These are phyloP conservation scores for Mycena sanguinolenta DNA, from an alignment of 768 basidiomycete genomes.

Conservation along the genomic window DNA sequence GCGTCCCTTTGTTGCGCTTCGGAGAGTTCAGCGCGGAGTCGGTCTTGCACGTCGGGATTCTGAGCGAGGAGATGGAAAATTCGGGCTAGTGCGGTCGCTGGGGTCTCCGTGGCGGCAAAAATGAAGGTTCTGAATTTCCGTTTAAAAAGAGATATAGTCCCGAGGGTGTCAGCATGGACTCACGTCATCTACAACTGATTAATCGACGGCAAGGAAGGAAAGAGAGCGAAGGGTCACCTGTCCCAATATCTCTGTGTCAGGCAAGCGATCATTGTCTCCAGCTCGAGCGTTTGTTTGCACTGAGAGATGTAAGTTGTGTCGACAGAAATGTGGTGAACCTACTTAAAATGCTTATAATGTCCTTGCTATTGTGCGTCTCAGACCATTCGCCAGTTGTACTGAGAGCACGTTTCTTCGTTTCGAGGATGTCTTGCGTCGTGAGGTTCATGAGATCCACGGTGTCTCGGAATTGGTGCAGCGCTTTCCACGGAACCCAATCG, in stretches of 20 bases:
- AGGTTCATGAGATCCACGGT: neutral
- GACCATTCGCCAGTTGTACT: neutral
- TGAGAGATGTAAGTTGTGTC: neutral
- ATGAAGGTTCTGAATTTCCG: neutral
- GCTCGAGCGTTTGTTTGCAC: neutral
- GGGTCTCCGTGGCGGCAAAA: conserved; percentile 10
- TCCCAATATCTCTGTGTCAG: neutral
- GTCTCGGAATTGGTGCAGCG: conserved; percentile 4
- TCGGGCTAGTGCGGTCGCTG: neutral
- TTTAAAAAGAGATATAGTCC: neutral
- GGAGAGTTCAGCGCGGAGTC: neutral
- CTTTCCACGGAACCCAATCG: neutral
- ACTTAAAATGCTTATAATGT: conserved; percentile 13
- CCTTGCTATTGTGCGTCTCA: neutral
- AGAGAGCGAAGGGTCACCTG: neutral
- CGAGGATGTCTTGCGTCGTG: neutral
- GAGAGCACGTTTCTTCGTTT: neutral
- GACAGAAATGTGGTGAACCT: neutral
- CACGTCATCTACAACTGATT: neutral
- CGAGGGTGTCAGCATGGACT: neutral
- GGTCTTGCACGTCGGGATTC: neutral
- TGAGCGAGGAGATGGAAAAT: neutral
- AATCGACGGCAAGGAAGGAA: neutral
- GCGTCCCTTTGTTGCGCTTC: neutral
- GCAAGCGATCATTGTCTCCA: neutral